Base-by-base conservation (phyloP, 768 basidiomycete genomes). In the Amanita fuliginea region DNA sequence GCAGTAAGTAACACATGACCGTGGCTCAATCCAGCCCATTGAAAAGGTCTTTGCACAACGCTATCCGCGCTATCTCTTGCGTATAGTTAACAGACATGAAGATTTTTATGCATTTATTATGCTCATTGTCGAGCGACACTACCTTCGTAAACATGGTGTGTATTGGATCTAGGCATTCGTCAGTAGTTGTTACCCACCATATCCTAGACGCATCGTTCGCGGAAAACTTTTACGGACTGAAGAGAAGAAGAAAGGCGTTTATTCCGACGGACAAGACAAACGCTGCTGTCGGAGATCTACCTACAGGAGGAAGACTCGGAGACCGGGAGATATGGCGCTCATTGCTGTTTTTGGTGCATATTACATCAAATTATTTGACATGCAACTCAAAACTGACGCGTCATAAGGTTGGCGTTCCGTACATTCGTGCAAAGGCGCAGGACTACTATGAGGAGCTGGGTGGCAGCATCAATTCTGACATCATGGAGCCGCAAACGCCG, bases 161-260 rank as follows among this genome's bases (percentile, higher is more conserved):
- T 46, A 18, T 22, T 14, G 37, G n/a, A 40, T 10, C 10, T 28
- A 37, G 18, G 11, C 37, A 4, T n/a, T n/a, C n/a, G n/a, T 21
- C 7, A n/a, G 16, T n/a, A 33, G 4, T 8, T 24, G 9, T 47
- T 36, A n/a, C 33, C 52, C 40, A 52, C 46, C 48, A 47, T 51
- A 14, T 34, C 22, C 40, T 45, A 96, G 95, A 84, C 64, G 89
- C 94, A 18, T 92, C 91, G 1, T 94, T 98, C 59, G 75, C 95
- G 4, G 95, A 98, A 64, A 87, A 95, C 58, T 98, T 99, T 62
- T 98, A 98, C 64, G 90, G 90, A 0, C 66, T 99, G 42, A 92
- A 92, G 61, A 69, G 93, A 37, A 72, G 90, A 51, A 69, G 86
- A 33, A 71, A 75, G 50, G 84, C 87, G 3, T 76, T 77, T 57